These are phyloP conservation scores for Phialophora chinensis DNA, from an alignment of 2,329 filamentous ascomycete species.

Conservation along the genomic window DNA sequence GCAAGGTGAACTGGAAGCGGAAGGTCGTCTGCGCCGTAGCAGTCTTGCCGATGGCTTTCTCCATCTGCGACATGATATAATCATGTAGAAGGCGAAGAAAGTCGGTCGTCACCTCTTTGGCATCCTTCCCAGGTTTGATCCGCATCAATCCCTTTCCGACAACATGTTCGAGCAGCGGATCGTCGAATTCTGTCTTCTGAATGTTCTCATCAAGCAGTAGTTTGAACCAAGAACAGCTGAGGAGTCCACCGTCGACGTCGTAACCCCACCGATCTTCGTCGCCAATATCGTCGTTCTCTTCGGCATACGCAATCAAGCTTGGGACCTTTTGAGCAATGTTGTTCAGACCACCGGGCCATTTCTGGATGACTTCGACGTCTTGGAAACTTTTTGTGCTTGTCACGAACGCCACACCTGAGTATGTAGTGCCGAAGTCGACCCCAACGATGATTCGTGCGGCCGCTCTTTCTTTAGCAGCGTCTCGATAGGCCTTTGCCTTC, in stretches of 20 bases:
- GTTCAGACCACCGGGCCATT: not conserved
- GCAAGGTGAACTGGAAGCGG: not conserved
- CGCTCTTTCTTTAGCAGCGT: not conserved
- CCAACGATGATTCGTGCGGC: not conserved
- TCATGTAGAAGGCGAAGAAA: not conserved
- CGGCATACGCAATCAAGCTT: conserved; percentile 8
- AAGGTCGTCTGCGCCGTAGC: not conserved
- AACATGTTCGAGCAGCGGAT: conserved; percentile 4
- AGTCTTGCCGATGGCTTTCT: conserved; percentile 1
- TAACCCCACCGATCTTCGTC: conserved; percentile 11
- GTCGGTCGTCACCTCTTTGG: conserved; percentile 5
- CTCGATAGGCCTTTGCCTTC: not conserved
- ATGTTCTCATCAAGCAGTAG: conserved; percentile 11
- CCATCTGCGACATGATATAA: not conserved
- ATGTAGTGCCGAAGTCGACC: not conserved
- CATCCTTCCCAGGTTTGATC: not conserved
- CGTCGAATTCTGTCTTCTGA: conserved; percentile 5
- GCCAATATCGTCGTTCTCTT: conserved; percentile 3
- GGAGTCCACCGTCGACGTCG: not conserved
- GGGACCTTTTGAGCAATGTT: conserved; percentile 3
- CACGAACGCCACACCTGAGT: not conserved
- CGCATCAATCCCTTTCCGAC: conserved; percentile 10
- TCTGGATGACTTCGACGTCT: conserved; percentile 3
- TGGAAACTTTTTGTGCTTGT: not conserved
- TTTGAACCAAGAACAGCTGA: conserved; percentile 3